Evolutionary conservation across 2,329 filamentous ascomycete genomes (phyloP), one percentile per base, ranked within the genome.

Genomic region (Fusarium citri): DNA sequence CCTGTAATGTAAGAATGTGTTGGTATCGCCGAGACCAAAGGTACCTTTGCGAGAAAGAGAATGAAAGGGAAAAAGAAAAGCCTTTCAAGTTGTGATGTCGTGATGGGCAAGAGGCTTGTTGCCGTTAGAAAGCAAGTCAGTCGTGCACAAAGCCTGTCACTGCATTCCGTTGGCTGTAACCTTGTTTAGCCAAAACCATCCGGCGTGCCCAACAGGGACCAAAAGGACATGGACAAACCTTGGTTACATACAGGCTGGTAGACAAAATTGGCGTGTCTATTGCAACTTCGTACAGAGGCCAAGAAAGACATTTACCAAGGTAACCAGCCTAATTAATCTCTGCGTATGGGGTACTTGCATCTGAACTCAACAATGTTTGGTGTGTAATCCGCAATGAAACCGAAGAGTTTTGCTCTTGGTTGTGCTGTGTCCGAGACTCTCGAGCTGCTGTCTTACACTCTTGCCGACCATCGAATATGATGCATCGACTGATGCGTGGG

Each of bases 61-160:
- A n/a, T n/a, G 34, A 37, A n/a, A 18, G 34, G 18, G 48, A 43
- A 56, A 55, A 42, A n/a, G 8, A 20, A 51, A 51, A 46, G 41
- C 51, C 49, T 30, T 49, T 34, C 56, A 66, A 54, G 55, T 45
- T 55, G 45, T 63, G 45, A 53, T 71, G 49, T 59, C 60, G 45
- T 58, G 49, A 53, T 71, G 49, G 60, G 61, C 59, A 58, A 64
- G 67, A 64, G 53, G 70, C 71, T 65, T 72, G 60, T 66, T 72
- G 54, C 66, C 69, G 67, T 59, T 73, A 42, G 59, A 62, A 64
- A 66, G 60, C 46, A 61, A 58, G 65, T 58, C 41, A 73, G 61
- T 61, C 26, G 64, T 50, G 51, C 53, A 58, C 71, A n/a, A 58
- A 60, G 48, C 47, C 56, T 64, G 54, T 65, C 66, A 61, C 67